Base-by-base conservation (phyloP, 2,329 filamentous ascomycete species). In the Ophiostoma tasmaniense region DNA sequence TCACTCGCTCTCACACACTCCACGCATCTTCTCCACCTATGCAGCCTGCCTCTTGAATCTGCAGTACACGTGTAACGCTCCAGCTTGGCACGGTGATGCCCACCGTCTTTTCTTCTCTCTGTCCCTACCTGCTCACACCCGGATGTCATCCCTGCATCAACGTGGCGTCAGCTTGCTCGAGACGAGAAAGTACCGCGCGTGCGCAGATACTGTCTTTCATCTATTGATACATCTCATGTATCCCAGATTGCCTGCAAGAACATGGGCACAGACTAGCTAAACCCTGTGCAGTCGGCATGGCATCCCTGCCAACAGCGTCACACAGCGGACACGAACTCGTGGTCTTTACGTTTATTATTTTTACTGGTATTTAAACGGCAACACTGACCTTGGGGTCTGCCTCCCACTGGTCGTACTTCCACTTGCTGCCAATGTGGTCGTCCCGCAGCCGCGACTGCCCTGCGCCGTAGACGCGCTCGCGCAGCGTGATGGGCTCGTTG, bases 11-110 rank as follows among this genome's bases (percentile, higher is more conserved):
- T 7, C 13, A 17, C 52, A 1, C 52, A 59, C 52, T 59, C 25
- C 25, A 17, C 52, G 1, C 50, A 25, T 66, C 50, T 28, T 55
- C 50, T 28, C 50, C 50, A 55, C 50, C n/a, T 37, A 52, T 69
- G 67, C 67, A 39, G 64, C 67, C 67, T 66, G 64, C 67, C 67
- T 69, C 67, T 61, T 62, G 50, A 69, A 25, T 64, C 67, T 69
- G 67, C 50, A 61, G 67, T 68, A 35, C 67, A 62, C 39, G 67
- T 69, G 67, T 50, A 66, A 69, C 67, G 10, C 35, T 7, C 50
- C 13, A 11, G 22, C 50, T 62, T 69, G 55, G 55, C 13, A 55
- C 55, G 55, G 25, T 25, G 55, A 61, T 61, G 22, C 55, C 55
- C 25, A 25, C 17, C 42, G 25, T 61, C 25, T 20, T 30, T 30